Evolutionary conservation across 2,329 filamentous ascomycete species (phyloP), one percentile per base, ranked within the genome.

Genomic region (Gyromitra esculenta): DNA sequence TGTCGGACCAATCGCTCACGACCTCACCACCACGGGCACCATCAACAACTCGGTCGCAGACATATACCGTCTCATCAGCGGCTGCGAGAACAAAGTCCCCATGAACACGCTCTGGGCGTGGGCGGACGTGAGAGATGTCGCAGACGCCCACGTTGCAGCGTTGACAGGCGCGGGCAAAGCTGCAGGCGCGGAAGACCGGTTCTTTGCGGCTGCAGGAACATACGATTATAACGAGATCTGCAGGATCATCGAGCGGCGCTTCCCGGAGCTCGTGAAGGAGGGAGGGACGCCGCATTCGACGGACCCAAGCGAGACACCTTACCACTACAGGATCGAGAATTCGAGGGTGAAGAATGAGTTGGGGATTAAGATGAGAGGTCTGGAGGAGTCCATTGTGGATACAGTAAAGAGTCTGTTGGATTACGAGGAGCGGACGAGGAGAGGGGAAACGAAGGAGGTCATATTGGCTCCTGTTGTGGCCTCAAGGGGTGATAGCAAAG

Each of bases 11-110:
- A 83, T 91, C 6, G 87, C 89, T 64, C 87, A 91, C 79, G 89
- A 89, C 79, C 85, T 93, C 1, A 87, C 89, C 77, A 87, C 85
- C 25, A 85, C 92, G 0, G 87, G 89, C n/a, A 84, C 84, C 1
- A 84, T 94, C 77, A 94, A 94, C 84, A 92, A 91, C 0, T 92
- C 90, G 13, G 94, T 93, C 82, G 87, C 89, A 79, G 87, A 90
- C 21, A 87, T 93, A 69, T 85, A 88, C 7, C 86, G 90, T 76
- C 83, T 92, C 66, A 86, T 91, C n/a, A 87, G 86, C 5, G 91
- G 91, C 0, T 79, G 71, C 18, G 87, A 88, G 75, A 87, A 85
- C 82, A 89, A 88, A 78, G 84, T 91, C 8, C 85, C 87, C 0
- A 85, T 88, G 0, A 91, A 89, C 0, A 87, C 86, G 0, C 86